A percentile compares a stretch with the other conserved stretches of the same genome.
phyloP scores from a whole-genome alignment of 352 stramenopile species.

The Phytopythium vexans region DNA sequence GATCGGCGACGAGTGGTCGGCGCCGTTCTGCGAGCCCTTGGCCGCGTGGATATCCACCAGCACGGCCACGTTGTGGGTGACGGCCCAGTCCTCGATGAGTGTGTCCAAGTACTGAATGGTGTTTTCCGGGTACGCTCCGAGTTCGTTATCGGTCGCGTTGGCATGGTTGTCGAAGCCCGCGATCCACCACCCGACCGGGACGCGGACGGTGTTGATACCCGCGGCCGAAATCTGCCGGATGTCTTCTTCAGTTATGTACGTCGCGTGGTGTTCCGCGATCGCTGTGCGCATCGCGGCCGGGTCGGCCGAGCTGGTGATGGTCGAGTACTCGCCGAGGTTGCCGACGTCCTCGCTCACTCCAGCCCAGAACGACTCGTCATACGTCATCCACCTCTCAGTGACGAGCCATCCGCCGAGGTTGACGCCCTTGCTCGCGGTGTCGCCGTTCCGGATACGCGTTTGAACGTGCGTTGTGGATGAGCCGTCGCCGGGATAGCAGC shows the following conservation, averaged over 20 bases:
- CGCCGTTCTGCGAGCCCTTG: slow-evolving; percentile 57
- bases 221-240: slow-evolving; percentile 28
- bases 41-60: slow-evolving; percentile 46
- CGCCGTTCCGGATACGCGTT: slow-evolving; percentile 6
- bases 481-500: too few relatives aligned
- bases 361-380: slow-evolving; percentile 54
- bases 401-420: slow-evolving; percentile 72
- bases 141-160: background rate
- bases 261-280: slow-evolving; percentile 38
- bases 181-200: slow-evolving; percentile 25
- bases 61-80: slow-evolving; percentile 50
- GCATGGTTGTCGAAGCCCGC: slow-evolving; percentile 7
- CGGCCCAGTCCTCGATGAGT: slow-evolving; percentile 32
- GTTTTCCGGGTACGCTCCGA: background rate
- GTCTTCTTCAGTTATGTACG: slow-evolving; percentile 54
- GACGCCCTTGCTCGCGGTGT: slow-evolving; percentile 23
- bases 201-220: slow-evolving; percentile 21
- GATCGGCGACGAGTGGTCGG: slow-evolving; percentile 33
- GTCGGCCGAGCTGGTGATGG: background rate
- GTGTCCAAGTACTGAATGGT: background rate
- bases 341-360: slow-evolving; percentile 31
- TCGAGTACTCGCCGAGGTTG: slow-evolving; percentile 16
- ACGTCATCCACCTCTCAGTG: slow-evolving; percentile 54
- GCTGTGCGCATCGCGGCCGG: background rate
- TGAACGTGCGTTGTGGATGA: background rate